phyloP scores from a whole-genome alignment of 441 rosid genomes.

The Aquilaria agallochum region DNA sequence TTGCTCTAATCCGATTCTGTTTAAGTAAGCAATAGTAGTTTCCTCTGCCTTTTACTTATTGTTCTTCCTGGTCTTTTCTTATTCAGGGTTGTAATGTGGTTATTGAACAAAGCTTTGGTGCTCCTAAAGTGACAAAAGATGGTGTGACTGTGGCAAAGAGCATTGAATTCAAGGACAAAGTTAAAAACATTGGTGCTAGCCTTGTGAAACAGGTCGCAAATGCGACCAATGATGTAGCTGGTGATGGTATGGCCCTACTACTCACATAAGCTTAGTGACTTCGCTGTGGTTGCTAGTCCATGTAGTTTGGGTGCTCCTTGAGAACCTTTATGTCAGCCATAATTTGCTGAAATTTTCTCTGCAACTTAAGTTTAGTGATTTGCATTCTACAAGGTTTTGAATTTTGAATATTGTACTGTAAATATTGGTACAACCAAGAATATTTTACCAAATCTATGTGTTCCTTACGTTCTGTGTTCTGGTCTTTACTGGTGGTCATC shows the following conservation, averaged over 20 bases:
- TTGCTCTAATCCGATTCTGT: too few species aligned
- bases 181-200: conserved; percentile 89
- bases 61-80: background rate
- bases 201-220: conserved; percentile 96
- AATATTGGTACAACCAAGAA: too few species aligned
- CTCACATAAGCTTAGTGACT: background rate
- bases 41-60: background rate
- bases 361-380: too few species aligned
- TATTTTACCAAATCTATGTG: too few species aligned
- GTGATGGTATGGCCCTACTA: conserved; percentile 58
- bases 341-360: too few species aligned
- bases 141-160: conserved; percentile 95
- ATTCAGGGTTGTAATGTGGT: conserved; percentile 80
- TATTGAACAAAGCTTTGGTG: conserved; percentile 85
- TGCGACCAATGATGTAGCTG: conserved; percentile 89
- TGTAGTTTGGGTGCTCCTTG: background rate
- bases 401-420: too few species aligned
- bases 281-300: too few species aligned
- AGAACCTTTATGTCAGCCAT: background rate
- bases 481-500: too few species aligned
- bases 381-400: too few species aligned
- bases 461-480: too few species aligned
- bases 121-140: conserved; percentile 92
- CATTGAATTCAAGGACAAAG: conserved; percentile 77
- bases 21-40: too few species aligned